These are phyloP conservation scores for Chaetomium fimeti DNA, from an alignment of 495 filamentous ascomycete species.

Conservation along the genomic window DNA sequence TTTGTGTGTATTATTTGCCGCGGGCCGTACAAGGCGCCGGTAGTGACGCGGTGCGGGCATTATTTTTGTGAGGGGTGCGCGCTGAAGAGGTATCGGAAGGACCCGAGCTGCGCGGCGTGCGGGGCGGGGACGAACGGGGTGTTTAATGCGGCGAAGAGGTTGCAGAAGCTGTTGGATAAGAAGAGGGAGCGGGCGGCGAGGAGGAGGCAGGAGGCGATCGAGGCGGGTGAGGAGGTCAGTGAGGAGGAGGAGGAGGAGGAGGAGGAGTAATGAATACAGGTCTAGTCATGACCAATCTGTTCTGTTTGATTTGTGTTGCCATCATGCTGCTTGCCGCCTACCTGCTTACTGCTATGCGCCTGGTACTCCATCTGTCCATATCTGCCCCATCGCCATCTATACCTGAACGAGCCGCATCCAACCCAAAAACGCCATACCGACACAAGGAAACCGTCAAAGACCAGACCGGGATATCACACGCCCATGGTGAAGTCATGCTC, in stretches of 20 bases:
- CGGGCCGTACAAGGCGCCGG: constrained; percentile 73
- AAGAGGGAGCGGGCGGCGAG: constrained; percentile 71
- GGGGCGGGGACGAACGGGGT: constrained; percentile 80
- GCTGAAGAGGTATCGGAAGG: constrained; percentile 71
- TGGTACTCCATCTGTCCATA: constrained; percentile 10
- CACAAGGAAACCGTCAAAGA: not conserved
- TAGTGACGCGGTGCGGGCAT: constrained; percentile 88
- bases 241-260: constrained; percentile 56
- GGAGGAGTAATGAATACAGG: constrained; percentile 6
- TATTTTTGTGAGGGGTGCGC: constrained; percentile 95
- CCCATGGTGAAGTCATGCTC: constrained; percentile 99
- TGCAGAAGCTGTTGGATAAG: constrained; percentile 78
- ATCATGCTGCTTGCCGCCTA: not conserved
- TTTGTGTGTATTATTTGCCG: constrained; percentile 95
- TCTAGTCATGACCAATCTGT: constrained; percentile 3
- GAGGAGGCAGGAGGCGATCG: constrained; percentile 67
- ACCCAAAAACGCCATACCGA: constrained; percentile 1
- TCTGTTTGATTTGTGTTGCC: not conserved
- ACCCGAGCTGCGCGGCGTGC: constrained; percentile 82
- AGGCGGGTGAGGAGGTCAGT: constrained; percentile 66
- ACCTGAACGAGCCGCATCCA: constrained; percentile 11
- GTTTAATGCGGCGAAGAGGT: constrained; percentile 82
- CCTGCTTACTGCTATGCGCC: constrained; percentile 7
- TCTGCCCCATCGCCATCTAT: constrained; percentile 4
- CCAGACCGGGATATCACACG: constrained; percentile 49